Conservation (phyloP, 257 asterid genomes). For the Ehretia macrophylla region DNA sequence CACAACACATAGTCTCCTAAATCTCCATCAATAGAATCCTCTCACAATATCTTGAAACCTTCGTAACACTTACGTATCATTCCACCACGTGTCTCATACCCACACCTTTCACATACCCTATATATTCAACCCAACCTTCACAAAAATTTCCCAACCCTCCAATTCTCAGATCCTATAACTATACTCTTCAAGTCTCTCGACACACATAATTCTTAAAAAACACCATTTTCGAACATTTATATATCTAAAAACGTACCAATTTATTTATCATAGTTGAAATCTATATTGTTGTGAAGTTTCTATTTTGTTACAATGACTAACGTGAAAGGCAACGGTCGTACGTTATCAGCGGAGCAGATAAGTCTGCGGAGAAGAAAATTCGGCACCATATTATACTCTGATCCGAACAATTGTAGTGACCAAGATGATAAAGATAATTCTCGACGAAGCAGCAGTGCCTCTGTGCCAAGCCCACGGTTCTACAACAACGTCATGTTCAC, state of each 20-base stretch:
- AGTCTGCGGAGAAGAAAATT: conserved; percentile 37
- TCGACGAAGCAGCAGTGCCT: conserved; percentile 36
- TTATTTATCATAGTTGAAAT: not conserved
- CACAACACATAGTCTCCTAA: conserved; percentile 3
- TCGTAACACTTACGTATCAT: conserved; percentile 42
- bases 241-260: not conserved
- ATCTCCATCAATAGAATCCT: too few relatives aligned
- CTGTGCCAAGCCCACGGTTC: conserved; percentile 12
- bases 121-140: conserved; percentile 17
- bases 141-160: conserved; percentile 8
- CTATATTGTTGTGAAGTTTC: not conserved
- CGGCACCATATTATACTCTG: conserved; percentile 39
- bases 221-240: not conserved
- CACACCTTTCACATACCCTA: conserved; percentile 23
- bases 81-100: conserved; percentile 48
- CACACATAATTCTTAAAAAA: too few relatives aligned
- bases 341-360: conserved; percentile 24
- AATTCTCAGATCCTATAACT: not conserved
- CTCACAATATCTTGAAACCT: not conserved
- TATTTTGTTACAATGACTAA: too few relatives aligned
- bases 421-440: conserved; percentile 23
- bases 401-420: conserved; percentile 16
- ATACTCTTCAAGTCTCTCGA: too few relatives aligned
- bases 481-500: conserved; percentile 2
- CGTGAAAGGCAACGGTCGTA: conserved; percentile 6